Conservation (phyloP, 805 yeast species). For the Pichia nanzhaoensis region DNA sequence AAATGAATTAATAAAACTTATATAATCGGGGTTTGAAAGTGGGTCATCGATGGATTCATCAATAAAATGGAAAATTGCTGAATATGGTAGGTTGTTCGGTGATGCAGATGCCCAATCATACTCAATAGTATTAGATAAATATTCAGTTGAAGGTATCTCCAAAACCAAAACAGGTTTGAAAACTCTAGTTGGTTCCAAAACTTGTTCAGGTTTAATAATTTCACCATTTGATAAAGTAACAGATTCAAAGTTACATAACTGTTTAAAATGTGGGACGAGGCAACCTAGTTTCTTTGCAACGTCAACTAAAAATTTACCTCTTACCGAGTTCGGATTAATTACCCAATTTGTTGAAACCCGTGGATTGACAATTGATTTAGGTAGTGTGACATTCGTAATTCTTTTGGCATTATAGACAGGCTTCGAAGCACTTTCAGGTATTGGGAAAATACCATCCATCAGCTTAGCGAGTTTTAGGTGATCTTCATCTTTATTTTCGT, state of each 20-base stretch:
- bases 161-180: constrained; percentile 60
- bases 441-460: constrained; percentile 23
- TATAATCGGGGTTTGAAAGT: constrained; percentile 35
- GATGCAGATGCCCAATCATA: constrained; percentile 19
- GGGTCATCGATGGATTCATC: constrained; percentile 46
- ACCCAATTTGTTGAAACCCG: constrained; percentile 55
- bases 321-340: constrained; percentile 53
- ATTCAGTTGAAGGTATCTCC: constrained; percentile 59
- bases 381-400: constrained; percentile 21
- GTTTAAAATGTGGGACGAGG: constrained; percentile 51
- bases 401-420: constrained; percentile 13
- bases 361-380: constrained; percentile 21
- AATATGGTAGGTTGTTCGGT: constrained; percentile 18
- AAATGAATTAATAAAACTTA: constrained; percentile 47
- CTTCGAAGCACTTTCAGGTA: constrained; percentile 7
- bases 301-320: constrained; percentile 70
- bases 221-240: constrained; percentile 56
- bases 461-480: constrained; percentile 7
- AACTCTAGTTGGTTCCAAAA: constrained; percentile 52
- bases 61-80: constrained; percentile 67
- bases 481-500: constrained; percentile 2
- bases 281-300: constrained; percentile 67
- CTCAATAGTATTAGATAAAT: constrained; percentile 31
- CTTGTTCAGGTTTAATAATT: constrained; percentile 59
- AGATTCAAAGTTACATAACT: constrained; percentile 52